phyloP scores from a whole-genome alignment of 108 stramenopile genomes.

The Cyclotella baltica region DNA sequence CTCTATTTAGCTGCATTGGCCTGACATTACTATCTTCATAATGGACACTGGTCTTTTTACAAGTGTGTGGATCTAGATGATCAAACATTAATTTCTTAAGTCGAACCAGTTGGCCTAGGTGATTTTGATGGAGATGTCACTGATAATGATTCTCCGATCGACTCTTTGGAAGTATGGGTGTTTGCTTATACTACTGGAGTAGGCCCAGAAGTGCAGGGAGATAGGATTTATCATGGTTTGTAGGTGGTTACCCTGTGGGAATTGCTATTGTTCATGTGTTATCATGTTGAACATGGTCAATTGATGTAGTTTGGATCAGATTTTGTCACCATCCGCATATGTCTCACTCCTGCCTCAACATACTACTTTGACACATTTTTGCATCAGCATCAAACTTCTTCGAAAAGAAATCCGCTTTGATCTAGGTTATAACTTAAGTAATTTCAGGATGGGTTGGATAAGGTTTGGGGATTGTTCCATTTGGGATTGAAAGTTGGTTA shows the following conservation, averaged over 20 bases:
- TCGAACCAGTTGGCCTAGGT: constrained; percentile 65
- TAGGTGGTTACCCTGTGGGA: constrained; percentile 20
- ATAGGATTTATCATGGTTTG: constrained; percentile 23
- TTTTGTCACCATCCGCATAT: not conserved
- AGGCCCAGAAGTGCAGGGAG: constrained; percentile 79
- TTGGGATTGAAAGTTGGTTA: constrained; percentile 27
- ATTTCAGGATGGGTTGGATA: not conserved
- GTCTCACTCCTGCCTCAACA: not conserved
- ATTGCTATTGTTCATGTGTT: not conserved
- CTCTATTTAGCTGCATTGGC: constrained; percentile 55
- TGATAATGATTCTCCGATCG: constrained; percentile 79
- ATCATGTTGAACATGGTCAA: constrained; percentile 12
- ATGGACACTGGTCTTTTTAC: constrained; percentile 72
- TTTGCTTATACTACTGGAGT: constrained; percentile 82
- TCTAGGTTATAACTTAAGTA: constrained; percentile 51
- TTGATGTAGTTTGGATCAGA: constrained; percentile 17
- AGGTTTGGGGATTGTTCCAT: constrained; percentile 26
- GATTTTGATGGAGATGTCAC: constrained; percentile 74
- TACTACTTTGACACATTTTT: constrained; percentile 22
- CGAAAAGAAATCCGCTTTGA: constrained; percentile 47
- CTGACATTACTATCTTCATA: constrained; percentile 73
- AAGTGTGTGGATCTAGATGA: constrained; percentile 69
- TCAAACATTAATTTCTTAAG: constrained; percentile 75
- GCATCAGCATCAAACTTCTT: constrained; percentile 40
- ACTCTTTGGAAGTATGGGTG: constrained; percentile 85